Evolutionary conservation across 306 rosid species (phyloP).

Genomic region (Calophaca sinica): DNA sequence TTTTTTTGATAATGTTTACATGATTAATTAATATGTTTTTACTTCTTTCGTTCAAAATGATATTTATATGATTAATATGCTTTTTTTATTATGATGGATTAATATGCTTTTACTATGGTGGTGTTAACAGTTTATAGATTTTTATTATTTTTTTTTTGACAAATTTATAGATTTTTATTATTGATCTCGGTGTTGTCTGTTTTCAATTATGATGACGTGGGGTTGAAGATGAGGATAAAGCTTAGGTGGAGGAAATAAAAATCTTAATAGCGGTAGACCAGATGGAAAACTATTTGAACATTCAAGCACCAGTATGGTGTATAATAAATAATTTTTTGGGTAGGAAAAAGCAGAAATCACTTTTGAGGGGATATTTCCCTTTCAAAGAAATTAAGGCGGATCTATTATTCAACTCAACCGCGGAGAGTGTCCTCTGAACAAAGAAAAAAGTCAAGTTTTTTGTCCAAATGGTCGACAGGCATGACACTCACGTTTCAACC

Average conservation of each 20-base stretch:
- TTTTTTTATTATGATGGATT: background rate
- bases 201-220: slow-evolving; percentile 41
- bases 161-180: background rate
- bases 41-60: too few relatives aligned
- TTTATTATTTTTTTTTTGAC: background rate
- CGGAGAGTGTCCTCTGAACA: background rate
- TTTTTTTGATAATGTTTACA: too few relatives aligned
- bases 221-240: slow-evolving; percentile 43
- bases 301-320: background rate
- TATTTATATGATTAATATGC: too few relatives aligned
- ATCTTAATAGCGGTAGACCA: too few relatives aligned
- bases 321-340: slow-evolving; percentile 2
- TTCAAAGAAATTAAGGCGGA: slow-evolving; percentile 44
- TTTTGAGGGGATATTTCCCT: slow-evolving; percentile 46
- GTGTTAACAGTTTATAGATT: background rate
- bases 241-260: slow-evolving; percentile 37
- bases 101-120: background rate
- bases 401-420: slow-evolving; percentile 27
- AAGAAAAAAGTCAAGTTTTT: background rate
- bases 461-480: slow-evolving; percentile 31
- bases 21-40: too few relatives aligned
- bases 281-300: slow-evolving; percentile 25
- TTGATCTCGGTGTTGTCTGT: slow-evolving; percentile 9
- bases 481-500: background rate
- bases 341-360: slow-evolving; percentile 40